phyloP scores from a whole-genome alignment of 2,329 filamentous ascomycete species.

The Aureobasidium vineae region DNA sequence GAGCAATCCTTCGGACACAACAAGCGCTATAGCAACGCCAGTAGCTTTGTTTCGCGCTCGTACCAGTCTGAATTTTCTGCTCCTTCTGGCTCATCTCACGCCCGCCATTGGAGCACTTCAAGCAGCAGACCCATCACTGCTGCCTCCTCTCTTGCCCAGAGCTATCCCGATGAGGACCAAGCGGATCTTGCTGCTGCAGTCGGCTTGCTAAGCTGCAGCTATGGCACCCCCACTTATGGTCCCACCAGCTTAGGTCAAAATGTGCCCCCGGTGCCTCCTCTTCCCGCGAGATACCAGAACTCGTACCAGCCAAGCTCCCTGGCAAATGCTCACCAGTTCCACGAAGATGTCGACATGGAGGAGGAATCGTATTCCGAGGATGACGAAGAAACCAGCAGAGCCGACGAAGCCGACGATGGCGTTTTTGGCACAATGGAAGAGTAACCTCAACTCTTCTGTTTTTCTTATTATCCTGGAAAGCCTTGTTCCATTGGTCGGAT shows the following conservation, averaged over 20 bases:
- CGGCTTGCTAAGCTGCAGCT: conserved; percentile 86
- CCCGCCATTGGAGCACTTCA: conserved; percentile 65
- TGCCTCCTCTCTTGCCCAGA: conserved; percentile 56
- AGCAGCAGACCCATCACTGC: conserved; percentile 74
- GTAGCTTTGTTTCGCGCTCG: conserved; percentile 63
- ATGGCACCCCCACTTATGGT: conserved; percentile 71
- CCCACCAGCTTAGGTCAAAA: conserved; percentile 64
- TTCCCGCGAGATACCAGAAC: conserved; percentile 75
- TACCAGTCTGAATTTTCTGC: conserved; percentile 58
- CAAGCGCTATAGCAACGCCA: conserved; percentile 49
- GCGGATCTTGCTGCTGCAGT: conserved; percentile 86
- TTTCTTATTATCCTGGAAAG: background rate
- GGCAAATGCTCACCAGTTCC: conserved; percentile 28
- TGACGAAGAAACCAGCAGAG: conserved; percentile 51
- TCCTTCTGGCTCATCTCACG: conserved; percentile 48
- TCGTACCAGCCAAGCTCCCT: conserved; percentile 31
- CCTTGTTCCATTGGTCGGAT: background rate
- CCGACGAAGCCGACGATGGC: conserved; percentile 88
- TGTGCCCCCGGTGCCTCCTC: conserved; percentile 80
- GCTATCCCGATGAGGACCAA: conserved; percentile 77
- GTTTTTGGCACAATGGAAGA: conserved; percentile 98
- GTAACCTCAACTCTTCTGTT: conserved; percentile 42
- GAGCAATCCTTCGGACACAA: conserved; percentile 48
- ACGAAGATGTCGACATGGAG: conserved; percentile 51
- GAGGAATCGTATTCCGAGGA: conserved; percentile 47